A percentile compares a stretch with the other conserved stretches of the same genome.
These are phyloP conservation scores for Vigna hirtella DNA, from an alignment of 306 rosid species.

Conservation along the genomic window DNA sequence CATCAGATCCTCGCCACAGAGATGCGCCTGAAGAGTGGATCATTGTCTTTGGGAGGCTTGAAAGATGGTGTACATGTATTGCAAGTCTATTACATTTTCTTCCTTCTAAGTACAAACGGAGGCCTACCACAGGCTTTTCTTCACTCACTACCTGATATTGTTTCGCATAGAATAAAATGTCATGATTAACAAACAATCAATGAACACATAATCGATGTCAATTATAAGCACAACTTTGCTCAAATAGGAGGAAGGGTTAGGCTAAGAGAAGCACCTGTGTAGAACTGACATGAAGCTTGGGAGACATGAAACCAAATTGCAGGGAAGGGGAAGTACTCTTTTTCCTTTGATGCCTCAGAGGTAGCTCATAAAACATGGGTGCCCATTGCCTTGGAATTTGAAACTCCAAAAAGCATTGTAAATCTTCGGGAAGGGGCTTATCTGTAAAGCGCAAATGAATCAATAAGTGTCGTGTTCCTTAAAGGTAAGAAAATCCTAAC, in stretches of 20 bases:
- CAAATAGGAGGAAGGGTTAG: slow-evolving; percentile 17
- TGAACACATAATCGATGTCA: slow-evolving; percentile 5
- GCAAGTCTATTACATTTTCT: slow-evolving; percentile 69
- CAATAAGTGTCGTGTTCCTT: neutral
- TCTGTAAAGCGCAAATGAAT: slow-evolving; percentile 51
- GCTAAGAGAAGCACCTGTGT: slow-evolving; percentile 57
- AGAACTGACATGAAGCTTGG: slow-evolving; percentile 60
- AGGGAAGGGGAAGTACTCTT: slow-evolving; percentile 62
- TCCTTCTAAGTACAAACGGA: slow-evolving; percentile 80
- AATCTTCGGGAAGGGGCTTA: slow-evolving; percentile 75
- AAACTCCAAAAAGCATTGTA: slow-evolving; percentile 83
- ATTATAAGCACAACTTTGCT: neutral
- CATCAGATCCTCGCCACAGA: slow-evolving; percentile 77
- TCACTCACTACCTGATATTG: slow-evolving; percentile 64
- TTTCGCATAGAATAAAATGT: neutral
- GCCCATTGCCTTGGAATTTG: slow-evolving; percentile 96
- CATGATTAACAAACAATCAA: neutral
- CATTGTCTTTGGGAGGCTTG: slow-evolving; percentile 76
- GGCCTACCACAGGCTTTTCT: slow-evolving; percentile 76
- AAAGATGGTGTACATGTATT: slow-evolving; percentile 74
- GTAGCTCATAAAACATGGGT: slow-evolving; percentile 84
- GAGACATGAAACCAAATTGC: slow-evolving; percentile 74
- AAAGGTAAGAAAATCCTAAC: neutral
- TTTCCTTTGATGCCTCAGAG: slow-evolving; percentile 75
- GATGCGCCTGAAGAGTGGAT: slow-evolving; percentile 49